Conservation (phyloP, 2,329 filamentous ascomycete genomes). For the Cytospora schulzeri region DNA sequence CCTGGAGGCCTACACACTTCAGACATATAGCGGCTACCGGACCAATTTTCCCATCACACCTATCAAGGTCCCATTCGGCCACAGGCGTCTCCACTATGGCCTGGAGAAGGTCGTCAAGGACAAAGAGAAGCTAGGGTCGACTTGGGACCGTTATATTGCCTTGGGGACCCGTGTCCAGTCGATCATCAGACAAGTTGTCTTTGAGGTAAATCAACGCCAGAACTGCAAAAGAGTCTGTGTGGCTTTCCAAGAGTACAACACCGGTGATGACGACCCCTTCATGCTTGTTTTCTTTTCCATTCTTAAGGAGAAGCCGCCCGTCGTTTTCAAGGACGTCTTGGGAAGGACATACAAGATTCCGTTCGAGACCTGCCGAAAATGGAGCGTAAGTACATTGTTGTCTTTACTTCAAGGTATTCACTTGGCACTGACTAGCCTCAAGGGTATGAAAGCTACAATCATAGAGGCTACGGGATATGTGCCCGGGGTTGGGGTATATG, state of each 20-base stretch:
- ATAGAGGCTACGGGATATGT: constrained; percentile 1
- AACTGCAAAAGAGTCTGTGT: constrained; percentile 17
- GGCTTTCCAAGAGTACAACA: constrained; percentile 8
- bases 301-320: constrained; percentile 14
- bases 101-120: constrained; percentile 12
- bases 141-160: constrained; percentile 8
- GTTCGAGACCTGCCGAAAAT: constrained; percentile 9
- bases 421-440: neutral
- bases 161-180: neutral
- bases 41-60: neutral
- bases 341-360: constrained; percentile 17
- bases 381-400: constrained; percentile 7
- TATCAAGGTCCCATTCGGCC: constrained; percentile 19
- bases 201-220: constrained; percentile 16
- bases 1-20: constrained; percentile 2
- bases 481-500: neutral
- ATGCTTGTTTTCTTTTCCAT: constrained; percentile 19
- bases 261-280: neutral
- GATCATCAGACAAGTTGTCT: constrained; percentile 4
- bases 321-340: constrained; percentile 14
- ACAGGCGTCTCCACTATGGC: constrained; percentile 19
- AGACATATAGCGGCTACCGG: too few species aligned
- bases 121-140: neutral
- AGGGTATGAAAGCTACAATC: constrained; percentile 4
- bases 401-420: too few species aligned